Evolutionary conservation across 371 early-diverging fungal genomes (phyloP), one percentile per base, ranked within the genome.

Genomic region (Mucor saturninus): DNA sequence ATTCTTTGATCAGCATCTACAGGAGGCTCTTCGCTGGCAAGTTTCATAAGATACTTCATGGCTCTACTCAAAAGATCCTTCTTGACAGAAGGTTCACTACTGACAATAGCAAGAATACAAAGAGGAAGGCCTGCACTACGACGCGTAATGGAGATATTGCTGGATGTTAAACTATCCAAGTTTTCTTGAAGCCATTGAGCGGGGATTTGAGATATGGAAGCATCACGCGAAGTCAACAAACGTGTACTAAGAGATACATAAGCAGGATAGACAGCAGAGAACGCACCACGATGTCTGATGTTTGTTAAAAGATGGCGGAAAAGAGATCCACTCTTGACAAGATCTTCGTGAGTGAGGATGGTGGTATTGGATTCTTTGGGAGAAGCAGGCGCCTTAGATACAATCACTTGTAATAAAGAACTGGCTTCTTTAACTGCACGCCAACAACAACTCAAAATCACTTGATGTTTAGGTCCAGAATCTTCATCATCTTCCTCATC

Each of bases 231-330:
- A 26, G 73, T 74, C 45, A 90, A 67, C 40, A 96, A 75, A 40
- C 86, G 73, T 4, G 85, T 76, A 63, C 93, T 93, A 4, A 96
- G 73, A 0, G 74, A 72, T 4, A 89, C 83, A 61, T 94, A 95
- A 28, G 88, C 89, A 11, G 91, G 89, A 68, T 92, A 89, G 0
- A 95, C 93, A 1, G 95, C 91, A 0, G 93, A 89, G 67, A 97
- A 97, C 2, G 96, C 96, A 30, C 97, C 97, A 37, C 92, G 88
- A 61, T 97, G 97, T 15, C 97, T 85, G 37, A 96, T 89, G n/a
- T 86, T 80, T 1, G 87, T 90, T 67, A 91, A 69, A 35, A 91
- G 65, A 9, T 68, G 70, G 9, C 84, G 77, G 45, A 93, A 79
- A 29, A 89, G 72, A 2, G 74, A 67, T 21, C 93, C 93, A 32